A percentile compares a stretch with the other conserved stretches of the same genome.
phyloP scores from a whole-genome alignment of 1,139 yeast species.

The Nakaseomyces uthaithaninus region DNA sequence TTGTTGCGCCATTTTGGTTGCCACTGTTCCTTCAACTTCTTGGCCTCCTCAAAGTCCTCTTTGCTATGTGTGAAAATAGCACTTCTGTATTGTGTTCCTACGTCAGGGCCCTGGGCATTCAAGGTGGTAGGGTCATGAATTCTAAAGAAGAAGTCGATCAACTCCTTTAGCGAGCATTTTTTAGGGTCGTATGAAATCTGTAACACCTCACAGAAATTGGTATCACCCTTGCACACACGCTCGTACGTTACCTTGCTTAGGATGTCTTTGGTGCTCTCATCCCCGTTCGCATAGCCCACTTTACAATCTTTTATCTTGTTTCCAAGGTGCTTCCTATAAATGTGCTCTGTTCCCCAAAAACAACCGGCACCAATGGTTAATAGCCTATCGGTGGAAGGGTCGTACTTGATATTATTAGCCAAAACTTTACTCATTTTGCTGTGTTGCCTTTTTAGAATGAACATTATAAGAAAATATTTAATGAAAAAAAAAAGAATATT shows the following conservation, averaged over 20 bases:
- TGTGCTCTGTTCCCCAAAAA: conserved; percentile 93
- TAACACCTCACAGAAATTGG: conserved; percentile 69
- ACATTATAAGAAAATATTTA: conserved; percentile 1
- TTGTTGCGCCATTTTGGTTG: conserved; percentile 50
- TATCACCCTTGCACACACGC: conserved; percentile 65
- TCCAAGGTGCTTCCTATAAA: conserved; percentile 59
- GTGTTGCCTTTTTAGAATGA: conserved; percentile 1
- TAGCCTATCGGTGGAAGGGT: conserved; percentile 39
- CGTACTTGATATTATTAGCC: conserved; percentile 33
- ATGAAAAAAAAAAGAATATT: neutral
- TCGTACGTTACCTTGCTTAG: conserved; percentile 56
- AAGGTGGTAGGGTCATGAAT: conserved; percentile 75
- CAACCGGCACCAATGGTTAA: conserved; percentile 76
- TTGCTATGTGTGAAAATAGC: conserved; percentile 57
- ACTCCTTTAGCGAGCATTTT: conserved; percentile 46
- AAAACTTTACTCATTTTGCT: conserved; percentile 5
- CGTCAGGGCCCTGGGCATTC: conserved; percentile 70
- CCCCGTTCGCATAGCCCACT: conserved; percentile 90
- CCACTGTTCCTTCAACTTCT: conserved; percentile 36
- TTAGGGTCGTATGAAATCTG: conserved; percentile 78
- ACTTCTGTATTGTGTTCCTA: conserved; percentile 78
- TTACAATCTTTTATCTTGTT: conserved; percentile 57
- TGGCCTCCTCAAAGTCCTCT: conserved; percentile 42
- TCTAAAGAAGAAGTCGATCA: conserved; percentile 77
- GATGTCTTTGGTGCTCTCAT: conserved; percentile 23